A percentile compares a stretch with the other conserved stretches of the same genome.
These are phyloP conservation scores for Raphanus raphanistrum DNA, from an alignment of 345 rosid genomes.

Conservation along the genomic window DNA sequence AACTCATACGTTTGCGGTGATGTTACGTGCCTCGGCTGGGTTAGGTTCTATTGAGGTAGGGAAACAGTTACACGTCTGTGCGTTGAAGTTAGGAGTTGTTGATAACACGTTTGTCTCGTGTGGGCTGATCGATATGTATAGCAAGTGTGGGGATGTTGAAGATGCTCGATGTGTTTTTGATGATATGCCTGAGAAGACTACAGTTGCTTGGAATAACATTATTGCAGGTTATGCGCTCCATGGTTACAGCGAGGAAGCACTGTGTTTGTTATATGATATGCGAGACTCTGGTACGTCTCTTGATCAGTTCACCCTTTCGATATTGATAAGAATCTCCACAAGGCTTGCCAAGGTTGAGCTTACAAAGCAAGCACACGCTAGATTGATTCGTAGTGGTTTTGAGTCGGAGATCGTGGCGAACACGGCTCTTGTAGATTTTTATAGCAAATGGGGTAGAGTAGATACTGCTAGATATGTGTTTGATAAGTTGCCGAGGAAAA, in stretches of 20 bases:
- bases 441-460: conserved; percentile 93
- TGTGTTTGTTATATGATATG: conserved; percentile 69
- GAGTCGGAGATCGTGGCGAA: conserved; percentile 70
- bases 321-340: conserved; percentile 60
- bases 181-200: conserved; percentile 72
- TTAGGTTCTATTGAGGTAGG: conserved; percentile 58
- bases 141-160: conserved; percentile 79
- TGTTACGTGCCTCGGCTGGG: conserved; percentile 72
- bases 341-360: conserved; percentile 71
- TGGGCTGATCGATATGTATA: conserved; percentile 82
- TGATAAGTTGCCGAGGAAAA: conserved; percentile 66
- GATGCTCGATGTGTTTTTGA: conserved; percentile 74
- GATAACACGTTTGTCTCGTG: conserved; percentile 66
- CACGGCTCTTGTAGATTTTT: conserved; percentile 83
- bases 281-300: conserved; percentile 60
- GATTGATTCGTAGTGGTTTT: conserved; percentile 64
- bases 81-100: conserved; percentile 52
- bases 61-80: conserved; percentile 68
- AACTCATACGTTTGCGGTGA: conserved; percentile 54
- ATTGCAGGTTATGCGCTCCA: conserved; percentile 79
- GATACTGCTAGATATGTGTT: conserved; percentile 72
- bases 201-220: conserved; percentile 83
- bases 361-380: conserved; percentile 86
- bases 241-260: conserved; percentile 77
- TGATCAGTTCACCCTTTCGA: conserved; percentile 84